These are phyloP conservation scores for Epichloe amarillans DNA, from an alignment of 2,329 filamentous ascomycete genomes.

Conservation along the genomic window DNA sequence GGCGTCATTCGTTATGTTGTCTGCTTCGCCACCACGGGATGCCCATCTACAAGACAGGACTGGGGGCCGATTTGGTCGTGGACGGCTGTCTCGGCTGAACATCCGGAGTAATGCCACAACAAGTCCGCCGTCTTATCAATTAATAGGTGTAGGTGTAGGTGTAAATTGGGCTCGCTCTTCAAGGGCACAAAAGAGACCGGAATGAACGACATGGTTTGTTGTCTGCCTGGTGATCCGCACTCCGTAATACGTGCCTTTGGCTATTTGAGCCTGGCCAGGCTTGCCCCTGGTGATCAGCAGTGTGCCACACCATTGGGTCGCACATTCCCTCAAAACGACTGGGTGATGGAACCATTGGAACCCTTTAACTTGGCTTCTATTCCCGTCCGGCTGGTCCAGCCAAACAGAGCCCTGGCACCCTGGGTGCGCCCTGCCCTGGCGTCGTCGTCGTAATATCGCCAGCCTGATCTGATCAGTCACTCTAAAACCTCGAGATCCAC, in stretches of 20 bases:
- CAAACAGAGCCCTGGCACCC: not conserved
- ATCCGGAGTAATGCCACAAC: not conserved
- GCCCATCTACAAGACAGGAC: too few relatives aligned
- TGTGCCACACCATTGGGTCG: not conserved
- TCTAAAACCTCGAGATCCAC: not conserved
- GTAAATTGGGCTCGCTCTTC: not conserved
- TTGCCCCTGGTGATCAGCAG: not conserved
- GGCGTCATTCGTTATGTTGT: too few relatives aligned
- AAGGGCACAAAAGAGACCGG: not conserved
- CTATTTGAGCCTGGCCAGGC: not conserved
- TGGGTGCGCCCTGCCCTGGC: not conserved
- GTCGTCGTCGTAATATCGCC: not conserved
- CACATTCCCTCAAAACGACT: not conserved
- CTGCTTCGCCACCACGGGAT: too few relatives aligned
- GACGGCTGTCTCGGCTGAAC: not conserved
- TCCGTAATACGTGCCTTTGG: not conserved
- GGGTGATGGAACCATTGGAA: not conserved
- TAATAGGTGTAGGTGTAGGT: too few relatives aligned
- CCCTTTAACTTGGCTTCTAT: not conserved
- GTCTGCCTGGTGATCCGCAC: not conserved
- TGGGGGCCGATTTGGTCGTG: too few relatives aligned
- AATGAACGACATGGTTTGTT: not conserved
- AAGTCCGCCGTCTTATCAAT: too few relatives aligned
- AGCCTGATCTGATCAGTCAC: not conserved
- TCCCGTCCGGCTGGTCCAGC: conserved; percentile 1